These are phyloP conservation scores for Lasiosphaeria miniovina DNA, from an alignment of 495 filamentous ascomycete species.

Conservation along the genomic window DNA sequence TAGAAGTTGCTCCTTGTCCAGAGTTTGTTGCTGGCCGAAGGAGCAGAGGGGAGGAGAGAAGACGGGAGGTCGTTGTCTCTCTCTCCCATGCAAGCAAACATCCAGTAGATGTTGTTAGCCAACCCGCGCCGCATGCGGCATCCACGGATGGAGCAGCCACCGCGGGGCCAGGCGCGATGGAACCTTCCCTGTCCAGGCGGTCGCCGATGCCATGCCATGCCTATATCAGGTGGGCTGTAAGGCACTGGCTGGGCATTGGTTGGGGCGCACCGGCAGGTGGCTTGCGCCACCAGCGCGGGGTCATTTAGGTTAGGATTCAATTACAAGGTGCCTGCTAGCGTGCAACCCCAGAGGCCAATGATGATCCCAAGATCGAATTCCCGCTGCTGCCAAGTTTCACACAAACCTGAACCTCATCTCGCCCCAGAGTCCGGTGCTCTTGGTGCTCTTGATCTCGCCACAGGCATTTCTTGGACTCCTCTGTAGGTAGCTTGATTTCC, in stretches of 20 bases:
- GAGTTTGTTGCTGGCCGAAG: too few relatives aligned
- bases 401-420: neutral
- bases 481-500: neutral
- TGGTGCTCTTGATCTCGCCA: neutral
- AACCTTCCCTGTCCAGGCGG: slow-evolving; percentile 2
- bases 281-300: neutral
- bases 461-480: neutral
- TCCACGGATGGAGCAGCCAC: too few relatives aligned
- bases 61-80: too few relatives aligned
- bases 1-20: too few relatives aligned
- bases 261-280: neutral
- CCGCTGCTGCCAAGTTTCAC: neutral
- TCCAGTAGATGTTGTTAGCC: too few relatives aligned
- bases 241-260: neutral
- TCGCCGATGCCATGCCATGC: neutral
- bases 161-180: neutral
- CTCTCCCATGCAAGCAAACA: too few relatives aligned
- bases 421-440: neutral
- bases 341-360: neutral
- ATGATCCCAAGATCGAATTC: neutral
- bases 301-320: neutral
- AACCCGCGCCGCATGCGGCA: too few relatives aligned
- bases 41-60: too few relatives aligned
- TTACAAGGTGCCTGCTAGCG: neutral
- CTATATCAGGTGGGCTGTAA: slow-evolving; percentile 2